These are phyloP conservation scores for Entomortierella beljakovae DNA, from an alignment of 192 early-diverging fungal species.

Conservation along the genomic window DNA sequence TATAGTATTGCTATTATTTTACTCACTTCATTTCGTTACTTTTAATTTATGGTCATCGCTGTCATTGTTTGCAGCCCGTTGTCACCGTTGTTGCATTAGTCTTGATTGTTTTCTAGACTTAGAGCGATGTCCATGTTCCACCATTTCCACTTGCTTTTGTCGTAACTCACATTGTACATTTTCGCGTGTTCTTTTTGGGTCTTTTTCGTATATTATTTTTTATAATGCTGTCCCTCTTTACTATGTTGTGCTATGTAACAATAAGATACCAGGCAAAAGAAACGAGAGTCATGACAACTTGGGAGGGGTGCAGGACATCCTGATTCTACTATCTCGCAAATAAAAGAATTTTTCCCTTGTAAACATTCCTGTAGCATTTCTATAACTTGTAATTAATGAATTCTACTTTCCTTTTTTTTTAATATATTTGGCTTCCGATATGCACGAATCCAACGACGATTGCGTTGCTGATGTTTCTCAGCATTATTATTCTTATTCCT, in stretches of 20 bases:
- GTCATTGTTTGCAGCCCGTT: background rate
- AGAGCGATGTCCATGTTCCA: background rate
- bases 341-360: background rate
- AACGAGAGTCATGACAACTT: background rate
- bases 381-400: background rate
- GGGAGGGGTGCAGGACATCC: slow-evolving; percentile 8
- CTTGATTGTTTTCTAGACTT: background rate
- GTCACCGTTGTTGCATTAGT: background rate
- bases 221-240: no score
- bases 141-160: background rate
- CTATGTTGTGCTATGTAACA: background rate
- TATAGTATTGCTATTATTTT: background rate
- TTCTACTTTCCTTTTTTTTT: no score
- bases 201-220: background rate
- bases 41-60: background rate
- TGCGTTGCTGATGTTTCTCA: background rate
- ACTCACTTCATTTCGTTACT: background rate
- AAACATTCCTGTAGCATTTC: no score
- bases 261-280: slow-evolving; percentile 1
- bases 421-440: background rate
- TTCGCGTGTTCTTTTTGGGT: background rate
- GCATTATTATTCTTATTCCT: background rate
- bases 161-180: background rate
- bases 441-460: background rate
- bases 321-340: background rate